phyloP scores from a whole-genome alignment of 192 early-diverging fungal species.

The Funneliformis geosporum region DNA sequence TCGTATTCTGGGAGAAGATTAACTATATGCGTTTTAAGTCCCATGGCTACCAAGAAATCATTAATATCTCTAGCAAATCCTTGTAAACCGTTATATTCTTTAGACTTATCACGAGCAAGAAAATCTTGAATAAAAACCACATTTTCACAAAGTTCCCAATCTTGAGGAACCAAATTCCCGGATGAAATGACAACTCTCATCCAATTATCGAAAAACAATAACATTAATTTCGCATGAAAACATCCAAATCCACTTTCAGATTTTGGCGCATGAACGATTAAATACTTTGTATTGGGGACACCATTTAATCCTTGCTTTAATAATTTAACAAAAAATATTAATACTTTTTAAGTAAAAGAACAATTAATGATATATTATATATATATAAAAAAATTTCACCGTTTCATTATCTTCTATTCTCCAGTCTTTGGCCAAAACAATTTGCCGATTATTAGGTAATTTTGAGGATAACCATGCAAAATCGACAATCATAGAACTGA shows the following conservation, averaged over 20 bases:
- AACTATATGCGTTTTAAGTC: constrained; percentile 47
- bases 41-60: constrained; percentile 46
- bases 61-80: constrained; percentile 46
- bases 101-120: constrained; percentile 18
- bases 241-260: constrained; percentile 39
- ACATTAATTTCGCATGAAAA: constrained; percentile 66
- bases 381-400: not conserved
- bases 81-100: not conserved
- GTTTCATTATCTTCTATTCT: not conserved
- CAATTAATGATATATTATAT: not conserved
- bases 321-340: not conserved
- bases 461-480: not conserved
- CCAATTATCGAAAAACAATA: constrained; percentile 53
- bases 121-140: constrained; percentile 65
- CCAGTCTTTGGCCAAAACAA: not conserved
- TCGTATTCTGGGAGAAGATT: constrained; percentile 47
- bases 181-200: constrained; percentile 55
- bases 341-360: not conserved
- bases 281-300: constrained; percentile 19
- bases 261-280: constrained; percentile 52
- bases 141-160: constrained; percentile 59
- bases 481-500: not conserved
- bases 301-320: not conserved
- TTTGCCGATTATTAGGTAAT: not conserved
- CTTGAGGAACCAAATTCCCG: constrained; percentile 36